Evolutionary conservation across 2,329 filamentous ascomycete genomes (phyloP).

Genomic region (Arthrinium puccinioides): DNA sequence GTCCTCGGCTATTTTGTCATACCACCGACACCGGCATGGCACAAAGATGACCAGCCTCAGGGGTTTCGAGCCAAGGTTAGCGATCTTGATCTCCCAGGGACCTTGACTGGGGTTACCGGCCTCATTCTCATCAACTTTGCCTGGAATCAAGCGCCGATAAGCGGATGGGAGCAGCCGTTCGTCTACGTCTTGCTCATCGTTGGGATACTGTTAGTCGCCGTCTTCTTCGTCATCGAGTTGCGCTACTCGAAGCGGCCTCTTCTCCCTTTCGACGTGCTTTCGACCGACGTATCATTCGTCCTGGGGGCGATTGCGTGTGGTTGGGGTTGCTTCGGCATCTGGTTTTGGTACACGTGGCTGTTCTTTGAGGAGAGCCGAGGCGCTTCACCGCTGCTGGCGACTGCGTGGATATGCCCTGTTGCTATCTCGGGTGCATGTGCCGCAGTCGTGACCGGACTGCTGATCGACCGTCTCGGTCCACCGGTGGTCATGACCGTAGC

Average conservation of each 20-base stretch:
- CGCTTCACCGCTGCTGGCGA: conserved; percentile 21
- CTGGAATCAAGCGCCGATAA: conserved; percentile 51
- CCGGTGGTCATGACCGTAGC: conserved; percentile 16
- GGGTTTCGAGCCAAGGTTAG: conserved; percentile 6
- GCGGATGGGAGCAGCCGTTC: conserved; percentile 43
- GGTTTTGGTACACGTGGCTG: conserved; percentile 43
- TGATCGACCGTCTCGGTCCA: conserved; percentile 23
- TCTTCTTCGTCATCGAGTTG: conserved; percentile 45
- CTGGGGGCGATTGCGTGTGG: conserved; percentile 45
- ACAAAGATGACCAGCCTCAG: neutral
- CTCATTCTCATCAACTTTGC: conserved; percentile 51
- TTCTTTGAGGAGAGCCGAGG: conserved; percentile 37
- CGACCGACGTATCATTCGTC: conserved; percentile 44
- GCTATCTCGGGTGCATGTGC: conserved; percentile 18
- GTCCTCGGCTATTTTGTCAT: conserved; percentile 13
- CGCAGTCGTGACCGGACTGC: conserved; percentile 23
- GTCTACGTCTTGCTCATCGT: conserved; percentile 44
- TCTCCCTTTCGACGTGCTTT: conserved; percentile 46
- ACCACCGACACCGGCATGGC: conserved; percentile 6
- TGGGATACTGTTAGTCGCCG: conserved; percentile 37
- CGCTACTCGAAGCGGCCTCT: conserved; percentile 41
- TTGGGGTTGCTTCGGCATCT: conserved; percentile 48
- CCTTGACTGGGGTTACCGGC: conserved; percentile 33
- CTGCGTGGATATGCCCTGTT: conserved; percentile 22
- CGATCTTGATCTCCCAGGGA: conserved; percentile 19